These are phyloP conservation scores for Coemansia sp. DNA, from an alignment of 192 early-diverging fungal genomes.

Conservation along the genomic window DNA sequence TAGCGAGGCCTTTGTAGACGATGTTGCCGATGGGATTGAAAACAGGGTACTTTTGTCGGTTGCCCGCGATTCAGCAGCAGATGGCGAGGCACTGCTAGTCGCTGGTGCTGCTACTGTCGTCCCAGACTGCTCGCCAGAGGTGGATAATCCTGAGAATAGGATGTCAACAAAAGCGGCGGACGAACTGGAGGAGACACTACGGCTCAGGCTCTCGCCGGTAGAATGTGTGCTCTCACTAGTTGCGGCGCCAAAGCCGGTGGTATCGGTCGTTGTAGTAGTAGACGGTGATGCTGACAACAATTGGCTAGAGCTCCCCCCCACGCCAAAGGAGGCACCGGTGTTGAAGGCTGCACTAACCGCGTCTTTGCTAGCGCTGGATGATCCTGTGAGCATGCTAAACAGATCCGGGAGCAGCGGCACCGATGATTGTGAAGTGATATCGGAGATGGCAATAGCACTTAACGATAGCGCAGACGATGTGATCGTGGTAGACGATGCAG, in stretches of 20 bases:
- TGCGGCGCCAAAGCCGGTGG: background rate
- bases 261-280: background rate
- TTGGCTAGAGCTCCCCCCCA: background rate
- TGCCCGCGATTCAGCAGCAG: background rate
- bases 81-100: background rate
- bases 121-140: background rate
- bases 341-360: background rate
- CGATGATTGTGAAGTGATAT: background rate
- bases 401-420: background rate
- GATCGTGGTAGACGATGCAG: background rate
- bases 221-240: background rate
- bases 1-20: background rate
- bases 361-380: background rate
- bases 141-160: background rate
- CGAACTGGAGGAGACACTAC: background rate
- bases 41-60: background rate
- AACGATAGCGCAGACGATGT: constrained; percentile 2
- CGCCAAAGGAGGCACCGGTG: background rate
- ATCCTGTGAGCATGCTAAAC: background rate
- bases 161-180: constrained; percentile 1
- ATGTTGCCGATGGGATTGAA: background rate
- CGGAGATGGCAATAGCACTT: background rate
- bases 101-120: background rate
- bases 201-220: background rate
- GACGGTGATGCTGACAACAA: background rate